Base-by-base conservation (phyloP, 1,139 yeast species). In the Sugiyamaella grinbergsii region DNA sequence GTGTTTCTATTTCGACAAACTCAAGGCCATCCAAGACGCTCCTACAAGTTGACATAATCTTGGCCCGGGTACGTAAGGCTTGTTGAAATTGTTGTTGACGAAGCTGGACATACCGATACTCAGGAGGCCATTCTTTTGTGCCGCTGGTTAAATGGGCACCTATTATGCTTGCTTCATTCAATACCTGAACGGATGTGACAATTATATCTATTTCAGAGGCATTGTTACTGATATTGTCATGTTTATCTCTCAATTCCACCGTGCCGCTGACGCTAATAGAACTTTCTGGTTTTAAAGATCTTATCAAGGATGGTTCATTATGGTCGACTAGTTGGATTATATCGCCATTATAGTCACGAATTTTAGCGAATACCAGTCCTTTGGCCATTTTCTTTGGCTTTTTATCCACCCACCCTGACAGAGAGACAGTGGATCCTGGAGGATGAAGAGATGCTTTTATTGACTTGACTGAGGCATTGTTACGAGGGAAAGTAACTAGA, bases 1-100 rank as follows among this genome's bases (percentile, higher is more conserved):
- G 99, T 0, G 99, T 93, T 64, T 93, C 98, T 37, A 94, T 78
- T 63, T 93, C 98, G 0, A 79, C 78, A 66, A 93, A 93, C 0
- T 70, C 70, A 28, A 63, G 58, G 4, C 59, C 52, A 8, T 72
- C 73, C 46, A 93, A 72, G 0, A 71, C 69, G 0, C 71, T 60
- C 43, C 97, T 74, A 4, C 87, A 75, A 5, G 74, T 61, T 33
- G 72, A 68, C 11, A 91, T 79, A 0, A 85, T 80, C 40, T 73
- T 67, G 26, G 95, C 82, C 58, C 98, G 74, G 38, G 72, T 71
- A 44, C 78, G 75, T 47, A 93, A 66, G 1, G 84, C 77, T 0
- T 73, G 62, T 62, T 88, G 96, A 57, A 73, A 82, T 43, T 67
- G 70, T 0, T 81, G 78, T 4, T 80, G 77, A 52, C 98, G 74